Evolutionary conservation across 2,329 filamentous ascomycete species (phyloP), one percentile per base, ranked within the genome.

Genomic region (Grosmannia penicillata): DNA sequence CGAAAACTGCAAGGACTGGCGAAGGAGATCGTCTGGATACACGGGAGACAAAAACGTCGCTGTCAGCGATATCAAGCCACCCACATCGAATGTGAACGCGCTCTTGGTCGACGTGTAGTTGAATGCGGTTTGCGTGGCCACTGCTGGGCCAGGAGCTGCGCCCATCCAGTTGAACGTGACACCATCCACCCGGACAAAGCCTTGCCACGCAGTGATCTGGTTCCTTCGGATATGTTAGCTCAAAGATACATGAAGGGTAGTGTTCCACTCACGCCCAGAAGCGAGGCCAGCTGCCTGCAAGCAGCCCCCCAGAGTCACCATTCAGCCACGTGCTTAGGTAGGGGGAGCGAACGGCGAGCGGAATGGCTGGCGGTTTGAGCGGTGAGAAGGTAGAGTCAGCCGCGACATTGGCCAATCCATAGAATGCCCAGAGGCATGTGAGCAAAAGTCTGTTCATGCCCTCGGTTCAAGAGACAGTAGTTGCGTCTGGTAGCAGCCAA

Each of bases 61-160:
- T 15, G 68, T 80, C 62, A 87, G 62, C 39, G 68, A 58, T 8
- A 86, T 64, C 42, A 69, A 67, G 22, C 65, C 65, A 27, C 55
- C 74, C 13, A 79, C 74, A 45, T 75, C 64, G 60, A 83, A 73
- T 8, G 66, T 74, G 53, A 85, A 86, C 19, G 71, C 72, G 48
- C 77, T 83, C 51, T 66, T 69, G 5, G 81, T 85, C 0, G 80
- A 78, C 0, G 81, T 84, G 53, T 84, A 85, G 41, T 75, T 66
- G 51, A 75, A 75, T 0, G 70, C 61, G 3, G 65, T 70, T 53
- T 86, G 80, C 17, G 70, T 68, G 8, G 70, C 75, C 4, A 60
- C 53, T 6, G 60, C 54, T 0, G 62, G 58, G 5, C 64, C 64
- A 0, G 61, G 52, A 7, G 66, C 70, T 14, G 57, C 59, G 6